phyloP scores from a whole-genome alignment of 495 filamentous ascomycete species.

The Penicillium bialowiezense region DNA sequence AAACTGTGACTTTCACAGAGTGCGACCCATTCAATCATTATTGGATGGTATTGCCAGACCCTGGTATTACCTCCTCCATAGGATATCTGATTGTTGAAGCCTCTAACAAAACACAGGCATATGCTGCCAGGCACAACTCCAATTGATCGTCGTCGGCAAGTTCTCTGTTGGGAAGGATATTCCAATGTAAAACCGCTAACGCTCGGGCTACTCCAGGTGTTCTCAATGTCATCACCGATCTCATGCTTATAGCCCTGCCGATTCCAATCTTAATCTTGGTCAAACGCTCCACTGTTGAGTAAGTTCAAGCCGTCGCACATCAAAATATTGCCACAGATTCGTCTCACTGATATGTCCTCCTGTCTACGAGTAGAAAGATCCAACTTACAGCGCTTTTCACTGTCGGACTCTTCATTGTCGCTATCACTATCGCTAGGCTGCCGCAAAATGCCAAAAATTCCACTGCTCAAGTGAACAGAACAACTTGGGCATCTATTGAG shows the following conservation, averaged over 20 bases:
- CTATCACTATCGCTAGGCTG: slow-evolving; percentile 38
- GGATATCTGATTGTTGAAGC: neutral
- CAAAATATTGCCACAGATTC: too few relatives aligned
- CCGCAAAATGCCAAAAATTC: slow-evolving; percentile 30
- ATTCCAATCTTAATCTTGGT: slow-evolving; percentile 35
- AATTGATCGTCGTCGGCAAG: slow-evolving; percentile 33
- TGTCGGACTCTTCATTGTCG: slow-evolving; percentile 41
- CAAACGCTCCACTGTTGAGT: slow-evolving; percentile 26
- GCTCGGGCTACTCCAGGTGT: slow-evolving; percentile 10
- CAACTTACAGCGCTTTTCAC: slow-evolving; percentile 36
- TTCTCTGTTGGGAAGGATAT: neutral
- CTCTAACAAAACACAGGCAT: slow-evolving; percentile 9
- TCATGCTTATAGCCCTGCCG: slow-evolving; percentile 41
- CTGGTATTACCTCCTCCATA: too few relatives aligned
- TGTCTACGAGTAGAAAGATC: slow-evolving; percentile 31
- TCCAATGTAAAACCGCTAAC: neutral
- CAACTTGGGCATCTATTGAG: slow-evolving; percentile 41
- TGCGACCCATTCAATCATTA: slow-evolving; percentile 43
- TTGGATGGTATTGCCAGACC: slow-evolving; percentile 41
- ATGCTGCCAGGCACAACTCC: slow-evolving; percentile 38
- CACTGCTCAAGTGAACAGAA: slow-evolving; percentile 36
- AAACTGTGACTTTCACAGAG: slow-evolving; percentile 41
- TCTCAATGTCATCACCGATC: slow-evolving; percentile 41
- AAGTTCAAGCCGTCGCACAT: slow-evolving; percentile 2
- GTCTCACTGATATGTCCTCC: slow-evolving; percentile 2